Conservation (phyloP, 441 rosid species). For the Gossypium schwendimanii region DNA sequence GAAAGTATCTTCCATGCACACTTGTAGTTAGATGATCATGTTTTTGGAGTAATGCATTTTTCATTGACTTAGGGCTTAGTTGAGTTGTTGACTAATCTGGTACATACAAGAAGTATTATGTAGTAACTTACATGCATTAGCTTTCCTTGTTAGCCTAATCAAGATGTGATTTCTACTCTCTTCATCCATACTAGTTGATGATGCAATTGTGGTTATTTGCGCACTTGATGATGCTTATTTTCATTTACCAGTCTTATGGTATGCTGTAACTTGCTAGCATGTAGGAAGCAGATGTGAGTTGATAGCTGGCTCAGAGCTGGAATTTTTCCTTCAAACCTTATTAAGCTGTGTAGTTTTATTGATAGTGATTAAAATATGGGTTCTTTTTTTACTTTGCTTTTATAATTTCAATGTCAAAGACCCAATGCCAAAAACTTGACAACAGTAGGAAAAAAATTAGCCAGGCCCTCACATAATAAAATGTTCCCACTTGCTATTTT, state of each 20-base stretch:
- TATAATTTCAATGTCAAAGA: not conserved
- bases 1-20: not conserved
- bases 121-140: not conserved
- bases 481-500: not conserved
- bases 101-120: not conserved
- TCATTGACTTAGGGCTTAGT: not conserved
- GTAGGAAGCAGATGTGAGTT: not conserved
- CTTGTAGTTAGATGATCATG: not conserved
- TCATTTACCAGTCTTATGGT: not conserved
- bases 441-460: not conserved
- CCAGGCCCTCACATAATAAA: not conserved
- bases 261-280: not conserved
- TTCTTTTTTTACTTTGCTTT: not conserved
- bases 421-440: not conserved
- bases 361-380: not conserved
- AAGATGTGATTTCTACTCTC: not conserved
- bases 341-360: not conserved
- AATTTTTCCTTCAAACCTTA: slow-evolving; percentile 3
- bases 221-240: not conserved
- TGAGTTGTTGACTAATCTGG: not conserved
- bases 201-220: not conserved
- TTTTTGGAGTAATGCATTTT: not conserved
- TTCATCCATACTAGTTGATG: not conserved
- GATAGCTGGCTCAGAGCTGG: not conserved
- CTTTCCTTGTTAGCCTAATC: not conserved